A percentile compares a stretch with the other conserved stretches of the same genome.
Conservation (phyloP, 1,284 basidiomycete genomes). For the Puccinia hordei region DNA sequence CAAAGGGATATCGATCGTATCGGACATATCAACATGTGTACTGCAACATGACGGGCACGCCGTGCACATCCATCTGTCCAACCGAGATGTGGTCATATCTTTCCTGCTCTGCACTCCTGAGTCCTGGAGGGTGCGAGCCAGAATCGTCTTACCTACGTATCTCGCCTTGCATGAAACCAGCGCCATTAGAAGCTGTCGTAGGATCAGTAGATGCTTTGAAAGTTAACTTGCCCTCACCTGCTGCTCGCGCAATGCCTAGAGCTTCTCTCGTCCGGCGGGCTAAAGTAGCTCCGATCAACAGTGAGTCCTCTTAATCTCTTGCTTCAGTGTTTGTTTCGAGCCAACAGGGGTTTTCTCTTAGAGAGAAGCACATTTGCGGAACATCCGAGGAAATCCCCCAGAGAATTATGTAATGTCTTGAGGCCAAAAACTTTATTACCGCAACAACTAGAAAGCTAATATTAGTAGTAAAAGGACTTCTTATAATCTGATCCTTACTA, state of each 20-base stretch:
- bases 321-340: neutral
- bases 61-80: neutral
- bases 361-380: neutral
- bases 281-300: neutral
- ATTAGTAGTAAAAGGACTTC: no score
- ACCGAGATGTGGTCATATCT: neutral
- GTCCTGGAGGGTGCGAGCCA: neutral
- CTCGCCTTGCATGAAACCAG: neutral
- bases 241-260: neutral
- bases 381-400: neutral
- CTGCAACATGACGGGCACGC: neutral
- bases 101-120: slow-evolving; percentile 22
- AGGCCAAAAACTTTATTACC: no score
- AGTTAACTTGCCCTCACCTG: neutral
- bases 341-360: neutral
- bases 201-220: slow-evolving; percentile 5
- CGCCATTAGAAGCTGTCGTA: neutral
- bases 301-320: neutral
- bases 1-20: slow-evolving; percentile 13
- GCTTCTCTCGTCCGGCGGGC: neutral
- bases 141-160: neutral
- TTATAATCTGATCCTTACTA: no score
- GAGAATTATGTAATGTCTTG: neutral
- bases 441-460: no score
- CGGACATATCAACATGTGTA: neutral